A percentile compares a stretch with the other conserved stretches of the same genome.
phyloP scores from a whole-genome alignment of 2,329 filamentous ascomycete species.

The Colletotrichum magnum region DNA sequence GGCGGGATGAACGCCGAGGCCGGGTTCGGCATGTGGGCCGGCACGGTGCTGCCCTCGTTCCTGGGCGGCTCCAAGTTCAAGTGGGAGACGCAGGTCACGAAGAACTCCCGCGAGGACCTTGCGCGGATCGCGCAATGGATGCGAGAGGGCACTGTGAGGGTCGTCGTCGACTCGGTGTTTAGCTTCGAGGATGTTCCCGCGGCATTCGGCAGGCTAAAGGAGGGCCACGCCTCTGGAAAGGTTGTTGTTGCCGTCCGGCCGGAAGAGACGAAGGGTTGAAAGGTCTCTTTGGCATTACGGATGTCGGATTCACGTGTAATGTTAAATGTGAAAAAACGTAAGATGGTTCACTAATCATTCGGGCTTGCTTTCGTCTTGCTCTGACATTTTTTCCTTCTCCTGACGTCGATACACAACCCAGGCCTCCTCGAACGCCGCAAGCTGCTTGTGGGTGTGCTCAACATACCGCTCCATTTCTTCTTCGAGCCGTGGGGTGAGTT shows the following conservation, averaged over 20 bases:
- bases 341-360: neutral
- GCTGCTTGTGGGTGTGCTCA: conserved; percentile 10
- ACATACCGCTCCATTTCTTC: conserved; percentile 9
- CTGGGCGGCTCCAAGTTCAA: conserved; percentile 58
- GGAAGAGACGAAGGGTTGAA: too few species aligned
- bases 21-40: conserved; percentile 43
- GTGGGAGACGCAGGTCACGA: conserved; percentile 56
- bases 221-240: conserved; percentile 72
- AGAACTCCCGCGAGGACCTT: conserved; percentile 61
- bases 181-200: conserved; percentile 68
- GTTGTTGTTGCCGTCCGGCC: conserved; percentile 57
- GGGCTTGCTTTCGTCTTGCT: neutral
- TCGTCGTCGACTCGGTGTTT: conserved; percentile 68
- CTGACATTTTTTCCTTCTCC: neutral
- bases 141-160: conserved; percentile 69
- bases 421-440: neutral
- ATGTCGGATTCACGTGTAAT: too few species aligned
- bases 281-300: too few species aligned
- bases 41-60: conserved; percentile 50
- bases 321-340: neutral
- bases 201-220: conserved; percentile 72
- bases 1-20: conserved; percentile 49
- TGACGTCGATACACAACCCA: neutral
- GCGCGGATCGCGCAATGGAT: conserved; percentile 68
- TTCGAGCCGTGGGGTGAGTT: neutral